phyloP scores from a whole-genome alignment of 2,329 filamentous ascomycete species.

The Cryphonectria radicalis region DNA sequence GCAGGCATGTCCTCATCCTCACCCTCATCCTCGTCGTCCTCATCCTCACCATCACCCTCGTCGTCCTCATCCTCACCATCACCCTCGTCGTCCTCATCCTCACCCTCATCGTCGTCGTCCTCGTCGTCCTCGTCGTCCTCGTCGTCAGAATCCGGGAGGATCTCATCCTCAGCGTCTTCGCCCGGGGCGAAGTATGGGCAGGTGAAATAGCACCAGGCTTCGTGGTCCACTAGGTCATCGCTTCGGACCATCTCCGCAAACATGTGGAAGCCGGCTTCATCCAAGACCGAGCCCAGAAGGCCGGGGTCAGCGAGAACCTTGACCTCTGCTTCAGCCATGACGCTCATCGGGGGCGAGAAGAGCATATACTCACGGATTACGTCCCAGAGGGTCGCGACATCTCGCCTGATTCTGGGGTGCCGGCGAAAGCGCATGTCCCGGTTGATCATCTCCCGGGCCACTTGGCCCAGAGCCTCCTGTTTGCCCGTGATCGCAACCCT shows the following conservation, averaged over 20 bases:
- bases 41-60: too few relatives aligned
- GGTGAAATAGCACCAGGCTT: neutral
- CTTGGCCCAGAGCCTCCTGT: neutral
- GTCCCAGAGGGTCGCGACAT: neutral
- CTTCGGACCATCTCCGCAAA: neutral
- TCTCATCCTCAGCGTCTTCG: neutral
- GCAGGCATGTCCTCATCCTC: neutral
- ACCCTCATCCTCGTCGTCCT: too few relatives aligned
- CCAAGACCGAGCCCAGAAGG: neutral
- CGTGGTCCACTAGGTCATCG: neutral
- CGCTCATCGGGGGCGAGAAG: too few relatives aligned
- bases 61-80: too few relatives aligned
- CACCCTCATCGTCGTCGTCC: too few relatives aligned
- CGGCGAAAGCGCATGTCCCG: neutral
- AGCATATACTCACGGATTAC: neutral
- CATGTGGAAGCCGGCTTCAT: neutral
- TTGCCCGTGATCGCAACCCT: neutral
- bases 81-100: too few relatives aligned
- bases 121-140: too few relatives aligned
- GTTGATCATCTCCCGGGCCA: neutral
- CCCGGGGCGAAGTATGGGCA: neutral
- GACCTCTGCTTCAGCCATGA: neutral
- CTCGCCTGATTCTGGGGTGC: neutral
- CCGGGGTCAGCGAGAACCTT: neutral
- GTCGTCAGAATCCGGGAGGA: too few relatives aligned